A percentile compares a stretch with the other conserved stretches of the same genome.
phyloP scores from a whole-genome alignment of 148 eudicot genomes.

The Vaccinium darrowii region DNA sequence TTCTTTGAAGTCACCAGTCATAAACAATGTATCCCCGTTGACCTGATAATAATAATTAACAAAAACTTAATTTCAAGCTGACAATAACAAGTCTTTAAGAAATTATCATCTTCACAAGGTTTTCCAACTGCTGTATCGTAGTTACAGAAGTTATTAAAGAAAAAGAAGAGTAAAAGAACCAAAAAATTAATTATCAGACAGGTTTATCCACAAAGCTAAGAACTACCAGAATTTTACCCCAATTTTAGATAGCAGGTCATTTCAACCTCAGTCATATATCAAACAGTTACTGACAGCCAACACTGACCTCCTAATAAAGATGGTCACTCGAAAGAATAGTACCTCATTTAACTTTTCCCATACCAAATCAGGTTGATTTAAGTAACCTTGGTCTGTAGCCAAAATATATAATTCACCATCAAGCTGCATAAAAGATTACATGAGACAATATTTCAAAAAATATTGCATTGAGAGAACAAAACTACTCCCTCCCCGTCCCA shows the following conservation, averaged over 20 bases:
- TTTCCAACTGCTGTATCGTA: neutral
- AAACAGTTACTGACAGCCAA: neutral
- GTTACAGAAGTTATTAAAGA: neutral
- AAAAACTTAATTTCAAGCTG: neutral
- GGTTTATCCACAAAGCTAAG: neutral
- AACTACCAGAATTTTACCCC: neutral
- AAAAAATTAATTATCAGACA: neutral
- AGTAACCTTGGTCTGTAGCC: slow-evolving; percentile 90
- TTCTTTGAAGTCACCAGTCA: slow-evolving; percentile 71
- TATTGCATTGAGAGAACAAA: neutral
- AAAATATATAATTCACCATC: slow-evolving; percentile 76
- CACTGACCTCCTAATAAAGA: neutral
- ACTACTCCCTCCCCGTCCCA: no score
- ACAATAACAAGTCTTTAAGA: neutral
- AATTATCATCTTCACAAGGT: neutral
- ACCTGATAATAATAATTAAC: slow-evolving; percentile 51
- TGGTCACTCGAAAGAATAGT: slow-evolving; percentile 16
- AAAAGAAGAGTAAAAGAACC: neutral
- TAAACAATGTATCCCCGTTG: slow-evolving; percentile 77
- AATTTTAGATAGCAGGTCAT: neutral
- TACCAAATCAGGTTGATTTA: slow-evolving; percentile 89
- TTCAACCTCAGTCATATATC: neutral
- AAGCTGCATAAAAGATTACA: slow-evolving; percentile 50
- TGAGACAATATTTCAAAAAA: slow-evolving; percentile 12
- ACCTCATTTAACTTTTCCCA: slow-evolving; percentile 99